These are phyloP conservation scores for Hypoxylon subgilvum DNA, from an alignment of 495 filamentous ascomycete genomes.

Conservation along the genomic window DNA sequence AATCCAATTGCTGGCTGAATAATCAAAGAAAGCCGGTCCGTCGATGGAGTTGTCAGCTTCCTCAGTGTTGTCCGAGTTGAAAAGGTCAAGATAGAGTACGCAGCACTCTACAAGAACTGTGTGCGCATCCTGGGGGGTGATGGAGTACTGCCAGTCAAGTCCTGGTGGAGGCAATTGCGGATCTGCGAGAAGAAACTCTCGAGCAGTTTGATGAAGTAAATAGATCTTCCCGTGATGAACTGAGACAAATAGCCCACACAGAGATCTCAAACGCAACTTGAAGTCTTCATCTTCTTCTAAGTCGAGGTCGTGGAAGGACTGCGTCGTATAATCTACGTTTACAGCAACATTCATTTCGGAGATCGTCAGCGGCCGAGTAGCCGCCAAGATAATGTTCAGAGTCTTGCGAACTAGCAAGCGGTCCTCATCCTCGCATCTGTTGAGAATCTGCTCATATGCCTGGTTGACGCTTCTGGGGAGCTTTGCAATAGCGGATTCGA, in stretches of 20 bases:
- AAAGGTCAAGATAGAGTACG: background rate
- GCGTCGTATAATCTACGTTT: background rate
- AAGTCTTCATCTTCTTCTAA: conserved; percentile 27
- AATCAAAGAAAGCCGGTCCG: background rate
- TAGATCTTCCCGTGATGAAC: conserved; percentile 33
- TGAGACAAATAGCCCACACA: conserved; percentile 37
- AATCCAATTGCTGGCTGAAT: background rate
- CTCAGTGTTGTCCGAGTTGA: background rate
- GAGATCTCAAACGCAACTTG: conserved; percentile 9
- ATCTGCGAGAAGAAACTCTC: conserved; percentile 32
- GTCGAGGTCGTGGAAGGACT: conserved; percentile 17
- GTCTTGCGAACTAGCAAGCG: conserved; percentile 7
- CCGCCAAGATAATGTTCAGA: conserved; percentile 29
- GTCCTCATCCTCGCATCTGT: conserved; percentile 9
- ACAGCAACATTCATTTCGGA: conserved; percentile 22
- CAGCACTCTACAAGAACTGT: background rate
- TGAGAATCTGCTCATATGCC: conserved; percentile 36
- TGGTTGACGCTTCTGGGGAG: conserved; percentile 28
- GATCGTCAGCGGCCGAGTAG: conserved; percentile 22
- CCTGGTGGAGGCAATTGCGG: background rate
- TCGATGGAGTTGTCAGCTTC: background rate
- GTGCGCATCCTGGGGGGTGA: background rate
- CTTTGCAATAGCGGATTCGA: conserved; percentile 6
- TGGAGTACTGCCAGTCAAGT: background rate
- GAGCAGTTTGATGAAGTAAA: conserved; percentile 41